phyloP scores from a whole-genome alignment of 768 basidiomycete species.

The Lentinula guzmanii region DNA sequence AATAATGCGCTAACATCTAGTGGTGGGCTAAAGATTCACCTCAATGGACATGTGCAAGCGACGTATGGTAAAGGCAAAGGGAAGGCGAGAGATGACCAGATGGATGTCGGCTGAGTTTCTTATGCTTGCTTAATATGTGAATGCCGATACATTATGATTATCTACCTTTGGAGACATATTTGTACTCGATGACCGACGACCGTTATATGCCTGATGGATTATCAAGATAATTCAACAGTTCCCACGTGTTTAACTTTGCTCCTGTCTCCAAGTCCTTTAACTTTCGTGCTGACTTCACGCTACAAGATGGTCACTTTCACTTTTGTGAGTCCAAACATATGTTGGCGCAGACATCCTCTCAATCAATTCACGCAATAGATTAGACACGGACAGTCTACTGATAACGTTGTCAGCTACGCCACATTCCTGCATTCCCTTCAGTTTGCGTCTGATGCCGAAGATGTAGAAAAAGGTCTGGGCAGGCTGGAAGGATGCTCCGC shows the following conservation, averaged over 20 bases:
- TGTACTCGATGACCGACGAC: background rate
- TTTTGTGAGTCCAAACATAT: conserved; percentile 25
- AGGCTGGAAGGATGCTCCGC: conserved; percentile 67
- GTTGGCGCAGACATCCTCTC: background rate
- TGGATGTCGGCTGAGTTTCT: conserved; percentile 56
- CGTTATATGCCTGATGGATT: no score
- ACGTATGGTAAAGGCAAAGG: conserved; percentile 42
- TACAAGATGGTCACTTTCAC: conserved; percentile 30
- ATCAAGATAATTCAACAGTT: background rate
- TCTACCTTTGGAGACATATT: background rate
- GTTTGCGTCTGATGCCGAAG: conserved; percentile 10
- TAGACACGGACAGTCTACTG: conserved; percentile 73
- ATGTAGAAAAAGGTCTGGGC: conserved; percentile 54
- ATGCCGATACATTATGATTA: background rate
- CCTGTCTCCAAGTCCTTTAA: background rate
- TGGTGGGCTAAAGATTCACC: conserved; percentile 13
- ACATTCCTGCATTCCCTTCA: conserved; percentile 1
- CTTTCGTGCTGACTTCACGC: background rate
- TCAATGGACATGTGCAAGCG: conserved; percentile 24
- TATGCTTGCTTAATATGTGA: background rate
- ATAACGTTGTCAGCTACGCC: conserved; percentile 52
- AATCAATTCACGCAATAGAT: conserved; percentile 32
- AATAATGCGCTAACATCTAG: conserved; percentile 6
- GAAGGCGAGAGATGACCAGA: conserved; percentile 47
- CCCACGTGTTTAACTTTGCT: background rate